phyloP scores from a whole-genome alignment of 345 rosid species.

The Gossypium herbaceum region DNA sequence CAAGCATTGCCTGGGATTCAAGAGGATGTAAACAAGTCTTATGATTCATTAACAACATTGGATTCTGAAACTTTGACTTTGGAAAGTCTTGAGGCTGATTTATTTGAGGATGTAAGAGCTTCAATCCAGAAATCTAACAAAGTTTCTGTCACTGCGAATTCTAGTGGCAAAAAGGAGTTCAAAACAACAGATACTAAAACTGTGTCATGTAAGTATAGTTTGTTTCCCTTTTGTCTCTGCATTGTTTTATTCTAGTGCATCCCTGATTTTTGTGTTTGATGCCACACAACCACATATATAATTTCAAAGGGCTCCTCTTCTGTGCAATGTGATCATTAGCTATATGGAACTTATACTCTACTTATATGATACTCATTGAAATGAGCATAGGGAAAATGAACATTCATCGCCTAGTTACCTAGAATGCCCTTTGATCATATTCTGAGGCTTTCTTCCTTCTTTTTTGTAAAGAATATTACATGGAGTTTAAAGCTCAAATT shows the following conservation, averaged over 20 bases:
- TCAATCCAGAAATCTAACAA: conserved; percentile 61
- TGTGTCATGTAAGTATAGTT: conserved; percentile 44
- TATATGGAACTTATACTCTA: not conserved
- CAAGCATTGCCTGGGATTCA: conserved; percentile 50
- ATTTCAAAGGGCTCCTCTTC: not conserved
- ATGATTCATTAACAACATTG: conserved; percentile 71
- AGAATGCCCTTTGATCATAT: too few relatives aligned
- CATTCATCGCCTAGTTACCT: too few relatives aligned
- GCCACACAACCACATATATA: not conserved
- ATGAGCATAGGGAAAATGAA: not conserved
- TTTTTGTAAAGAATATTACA: not conserved
- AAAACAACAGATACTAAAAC: conserved; percentile 23
- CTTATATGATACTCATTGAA: not conserved
- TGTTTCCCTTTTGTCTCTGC: conserved; percentile 8
- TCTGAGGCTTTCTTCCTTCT: not conserved
- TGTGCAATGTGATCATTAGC: not conserved
- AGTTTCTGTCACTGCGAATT: conserved; percentile 27
- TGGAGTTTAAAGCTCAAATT: not conserved
- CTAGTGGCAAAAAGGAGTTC: conserved; percentile 29
- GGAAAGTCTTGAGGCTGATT: conserved; percentile 46
- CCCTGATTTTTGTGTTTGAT: not conserved
- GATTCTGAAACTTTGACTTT: conserved; percentile 57
- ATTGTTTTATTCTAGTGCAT: not conserved
- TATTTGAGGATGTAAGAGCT: conserved; percentile 75
- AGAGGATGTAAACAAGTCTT: conserved; percentile 67